These are phyloP conservation scores for Lodderomyces parapsilosis DNA, from an alignment of 1,139 yeast species.

Conservation along the genomic window DNA sequence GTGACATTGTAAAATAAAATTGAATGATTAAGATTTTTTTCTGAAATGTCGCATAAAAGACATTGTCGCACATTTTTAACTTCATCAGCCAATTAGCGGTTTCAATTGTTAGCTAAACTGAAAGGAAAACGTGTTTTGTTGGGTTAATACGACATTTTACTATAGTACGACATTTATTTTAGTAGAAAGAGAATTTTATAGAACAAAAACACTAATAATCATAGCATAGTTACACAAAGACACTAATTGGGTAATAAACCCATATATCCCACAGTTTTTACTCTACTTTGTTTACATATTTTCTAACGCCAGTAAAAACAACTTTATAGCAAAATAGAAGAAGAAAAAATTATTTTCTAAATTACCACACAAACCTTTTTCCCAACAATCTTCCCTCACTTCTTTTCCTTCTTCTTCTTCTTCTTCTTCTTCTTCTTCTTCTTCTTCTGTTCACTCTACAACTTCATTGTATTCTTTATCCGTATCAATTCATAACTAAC, in stretches of 20 bases:
- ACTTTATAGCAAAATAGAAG: too few relatives aligned
- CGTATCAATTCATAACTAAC: slow-evolving; percentile 3
- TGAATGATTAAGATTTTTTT: neutral
- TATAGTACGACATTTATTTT: slow-evolving; percentile 1
- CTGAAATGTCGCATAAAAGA: neutral
- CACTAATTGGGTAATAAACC: slow-evolving; percentile 1
- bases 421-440: neutral
- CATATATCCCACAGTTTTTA: neutral
- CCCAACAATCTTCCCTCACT: neutral
- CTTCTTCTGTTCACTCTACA: neutral
- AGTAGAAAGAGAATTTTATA: neutral
- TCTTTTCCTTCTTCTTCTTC: slow-evolving; percentile 4
- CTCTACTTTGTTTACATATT: neutral
- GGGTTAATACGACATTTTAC: neutral
- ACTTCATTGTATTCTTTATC: slow-evolving; percentile 6
- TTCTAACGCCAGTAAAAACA: neutral
- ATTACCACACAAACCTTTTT: neutral
- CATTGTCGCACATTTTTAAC: neutral
- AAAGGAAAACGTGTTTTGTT: neutral
- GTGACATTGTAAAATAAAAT: neutral
- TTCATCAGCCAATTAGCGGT: neutral
- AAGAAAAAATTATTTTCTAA: neutral
- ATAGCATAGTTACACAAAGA: neutral
- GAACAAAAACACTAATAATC: neutral
- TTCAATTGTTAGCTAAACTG: neutral